Base-by-base conservation (phyloP, 164 flowering plant genomes). In the Dillenia suffruticosa region DNA sequence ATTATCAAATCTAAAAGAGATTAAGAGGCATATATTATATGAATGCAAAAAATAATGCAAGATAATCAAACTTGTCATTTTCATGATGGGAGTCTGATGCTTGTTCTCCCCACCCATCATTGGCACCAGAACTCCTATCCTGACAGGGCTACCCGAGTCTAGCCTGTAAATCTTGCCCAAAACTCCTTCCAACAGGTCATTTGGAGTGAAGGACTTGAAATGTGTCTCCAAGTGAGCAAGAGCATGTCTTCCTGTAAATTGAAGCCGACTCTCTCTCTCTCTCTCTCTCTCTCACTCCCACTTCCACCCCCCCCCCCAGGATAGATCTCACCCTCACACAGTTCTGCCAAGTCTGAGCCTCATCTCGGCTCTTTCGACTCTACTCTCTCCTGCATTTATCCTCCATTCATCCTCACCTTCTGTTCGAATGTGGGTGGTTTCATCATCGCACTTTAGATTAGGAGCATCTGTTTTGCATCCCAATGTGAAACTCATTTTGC, bases 71-170 rank as follows among this genome's bases (percentile, higher is more conserved):
- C 40, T 4, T 32, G 6, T 32, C 40, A 5, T 6, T 32, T 32
- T 32, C 5, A 86, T 67, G 3, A 87, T 79, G 1, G 82, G 72
- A 2, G 87, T 81, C 8, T 63, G 56, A 64, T 86, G 83, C 70
- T 73, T 80, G 75, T 86, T 90, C 61, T 88, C 96, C 0, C 92
- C 96, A 2, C 92, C 90, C 88, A 84, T 78, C 79, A 82, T 73
- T 0, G 96, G 92, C 92, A 84, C 85, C 5, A 85, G 73, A 8
- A 86, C 84, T 7, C 86, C 90, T 9, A 57, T 62, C 81, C 84
- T 85, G 22, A 77, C 90, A 0, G 85, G 85, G 51, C 81, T 79
- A 26, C 82, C 81, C 46, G 81, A 89, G 19, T 62, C 74, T 8
- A 85, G 91, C 73, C 73, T 57, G 65, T 87, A 85, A 19, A 89